Percentiles rank a stretch among this genome's conserved stretches.
Evolutionary conservation across 148 eudicot species (phyloP).

Genomic region (Rhododendron simsii): DNA sequence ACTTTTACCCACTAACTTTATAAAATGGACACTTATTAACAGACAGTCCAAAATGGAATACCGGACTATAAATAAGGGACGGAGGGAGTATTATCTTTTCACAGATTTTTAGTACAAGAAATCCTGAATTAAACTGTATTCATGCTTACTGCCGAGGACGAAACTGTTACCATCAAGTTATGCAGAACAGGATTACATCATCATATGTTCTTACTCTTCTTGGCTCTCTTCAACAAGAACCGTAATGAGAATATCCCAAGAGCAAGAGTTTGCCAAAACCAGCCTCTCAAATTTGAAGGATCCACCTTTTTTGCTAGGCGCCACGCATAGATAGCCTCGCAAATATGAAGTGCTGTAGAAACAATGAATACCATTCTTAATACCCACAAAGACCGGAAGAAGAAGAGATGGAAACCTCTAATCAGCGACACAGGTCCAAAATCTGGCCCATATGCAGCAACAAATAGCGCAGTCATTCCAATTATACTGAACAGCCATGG

Average conservation of each 20-base stretch:
- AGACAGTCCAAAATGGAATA: too few relatives aligned
- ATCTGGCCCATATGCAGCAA: constrained; percentile 62
- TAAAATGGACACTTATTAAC: too few relatives aligned
- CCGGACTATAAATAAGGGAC: too few relatives aligned
- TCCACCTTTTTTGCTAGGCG: constrained; percentile 44
- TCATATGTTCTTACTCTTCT: constrained; percentile 1
- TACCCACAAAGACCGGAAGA: constrained; percentile 42
- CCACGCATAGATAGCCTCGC: constrained; percentile 79
- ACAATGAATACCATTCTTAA: constrained; percentile 29
- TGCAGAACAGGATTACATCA: neutral
- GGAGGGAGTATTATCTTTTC: neutral
- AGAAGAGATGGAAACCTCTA: constrained; percentile 42
- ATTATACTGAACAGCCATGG: constrained; percentile 54
- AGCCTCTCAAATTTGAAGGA: constrained; percentile 6
- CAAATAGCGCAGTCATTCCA: constrained; percentile 57
- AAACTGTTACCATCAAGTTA: neutral
- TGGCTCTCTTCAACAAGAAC: constrained; percentile 34
- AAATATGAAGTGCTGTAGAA: constrained; percentile 41
- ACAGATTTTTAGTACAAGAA: neutral
- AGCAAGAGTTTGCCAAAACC: constrained; percentile 19
- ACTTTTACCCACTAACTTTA: too few relatives aligned
- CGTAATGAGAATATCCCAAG: constrained; percentile 23
- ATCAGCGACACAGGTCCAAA: constrained; percentile 47
- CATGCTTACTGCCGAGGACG: too few relatives aligned
- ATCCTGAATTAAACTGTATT: neutral